Conservation (phyloP, 202 grass and related monocot genomes). For the Zoysia matrella region DNA sequence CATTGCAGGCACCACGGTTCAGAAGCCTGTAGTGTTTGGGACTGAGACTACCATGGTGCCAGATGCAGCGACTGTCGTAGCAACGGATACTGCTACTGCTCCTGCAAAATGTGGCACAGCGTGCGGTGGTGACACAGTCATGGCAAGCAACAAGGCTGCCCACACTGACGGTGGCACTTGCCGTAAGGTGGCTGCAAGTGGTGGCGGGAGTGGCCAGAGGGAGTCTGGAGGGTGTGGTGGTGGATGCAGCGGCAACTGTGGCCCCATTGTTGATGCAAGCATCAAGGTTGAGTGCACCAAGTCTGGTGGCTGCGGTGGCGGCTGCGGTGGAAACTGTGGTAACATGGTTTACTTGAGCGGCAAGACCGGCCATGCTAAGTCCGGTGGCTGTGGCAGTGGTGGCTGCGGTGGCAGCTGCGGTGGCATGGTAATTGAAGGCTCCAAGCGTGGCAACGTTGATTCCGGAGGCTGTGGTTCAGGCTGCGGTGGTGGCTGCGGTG, state of each 20-base stretch:
- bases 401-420: not conserved
- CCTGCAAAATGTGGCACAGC: slow-evolving; percentile 23
- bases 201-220: not conserved
- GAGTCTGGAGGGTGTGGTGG: slow-evolving; percentile 35
- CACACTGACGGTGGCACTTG: slow-evolving; percentile 1
- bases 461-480: slow-evolving; percentile 5
- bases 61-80: slow-evolving; percentile 33
- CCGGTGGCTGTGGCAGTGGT: not conserved
- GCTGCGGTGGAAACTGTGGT: not conserved
- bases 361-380: not conserved
- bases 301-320: slow-evolving; percentile 29
- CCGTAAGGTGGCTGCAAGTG: not conserved
- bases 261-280: not conserved
- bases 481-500: not conserved
- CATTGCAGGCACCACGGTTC: slow-evolving; percentile 7
- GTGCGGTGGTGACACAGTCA: not conserved
- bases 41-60: slow-evolving; percentile 10
- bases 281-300: not conserved
- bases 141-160: slow-evolving; percentile 5
- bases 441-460: not conserved
- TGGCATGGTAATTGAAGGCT: not conserved
- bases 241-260: slow-evolving; percentile 34
- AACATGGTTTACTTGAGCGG: not conserved
- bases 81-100: not conserved
- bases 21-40: slow-evolving; percentile 22